A percentile compares a stretch with the other conserved stretches of the same genome.
Evolutionary conservation across 768 basidiomycete genomes (phyloP).

Genomic region (Clavaria fumosa): DNA sequence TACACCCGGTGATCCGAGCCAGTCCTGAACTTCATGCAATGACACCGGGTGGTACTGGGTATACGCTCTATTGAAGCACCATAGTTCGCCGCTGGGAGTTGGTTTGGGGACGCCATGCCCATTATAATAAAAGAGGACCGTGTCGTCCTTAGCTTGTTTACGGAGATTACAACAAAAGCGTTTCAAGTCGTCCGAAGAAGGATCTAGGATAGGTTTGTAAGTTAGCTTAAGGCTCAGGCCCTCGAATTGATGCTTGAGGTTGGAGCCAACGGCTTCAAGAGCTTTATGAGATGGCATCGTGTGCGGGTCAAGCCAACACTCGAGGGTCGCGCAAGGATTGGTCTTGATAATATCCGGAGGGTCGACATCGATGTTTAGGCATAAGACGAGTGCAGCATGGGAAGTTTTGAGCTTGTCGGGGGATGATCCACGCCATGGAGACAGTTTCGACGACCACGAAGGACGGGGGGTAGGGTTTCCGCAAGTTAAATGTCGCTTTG

Average conservation of each 20-base stretch:
- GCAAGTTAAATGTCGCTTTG: slow-evolving; percentile 81
- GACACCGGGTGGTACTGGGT: slow-evolving; percentile 98
- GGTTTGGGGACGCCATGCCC: slow-evolving; percentile 98
- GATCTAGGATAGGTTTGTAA: slow-evolving; percentile 91
- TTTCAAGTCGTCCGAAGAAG: slow-evolving; percentile 85
- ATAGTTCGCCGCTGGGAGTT: slow-evolving; percentile 87
- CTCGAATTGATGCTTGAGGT: slow-evolving; percentile 91
- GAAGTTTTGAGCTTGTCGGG: slow-evolving; percentile 84
- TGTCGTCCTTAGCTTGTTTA: slow-evolving; percentile 83
- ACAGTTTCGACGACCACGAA: slow-evolving; percentile 46
- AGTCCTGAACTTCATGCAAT: slow-evolving; percentile 81
- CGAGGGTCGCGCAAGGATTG: slow-evolving; percentile 84
- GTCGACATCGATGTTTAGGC: slow-evolving; percentile 94
- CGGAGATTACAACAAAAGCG: slow-evolving; percentile 73
- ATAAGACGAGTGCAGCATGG: slow-evolving; percentile 77
- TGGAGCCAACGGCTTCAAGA: slow-evolving; percentile 82
- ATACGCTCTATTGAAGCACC: slow-evolving; percentile 96
- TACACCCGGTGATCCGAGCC: slow-evolving; percentile 89
- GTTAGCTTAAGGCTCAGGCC: slow-evolving; percentile 86
- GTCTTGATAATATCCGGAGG: slow-evolving; percentile 98
- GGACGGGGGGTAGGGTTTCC: slow-evolving; percentile 70
- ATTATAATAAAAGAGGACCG: slow-evolving; percentile 93
- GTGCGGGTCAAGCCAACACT: slow-evolving; percentile 96
- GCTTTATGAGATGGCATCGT: slow-evolving; percentile 88
- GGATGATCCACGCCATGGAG: slow-evolving; percentile 66